Conservation (phyloP, 805 yeast species). For the Hanseniaspora singularis region DNA sequence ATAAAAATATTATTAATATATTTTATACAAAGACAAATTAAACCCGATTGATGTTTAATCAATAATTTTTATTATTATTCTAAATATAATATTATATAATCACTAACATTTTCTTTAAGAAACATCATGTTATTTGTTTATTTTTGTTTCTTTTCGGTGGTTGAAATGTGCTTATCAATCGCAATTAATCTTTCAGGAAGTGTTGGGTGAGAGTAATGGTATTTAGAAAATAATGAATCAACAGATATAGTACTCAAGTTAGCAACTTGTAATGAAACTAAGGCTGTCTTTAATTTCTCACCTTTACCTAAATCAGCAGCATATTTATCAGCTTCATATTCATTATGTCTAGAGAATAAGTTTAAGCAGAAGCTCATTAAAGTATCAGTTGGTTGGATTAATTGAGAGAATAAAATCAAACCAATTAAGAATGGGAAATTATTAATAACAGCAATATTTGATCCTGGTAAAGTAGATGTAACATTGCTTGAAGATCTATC, state of each 20-base stretch:
- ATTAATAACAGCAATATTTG: conserved; percentile 22
- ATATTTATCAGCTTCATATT: conserved; percentile 84
- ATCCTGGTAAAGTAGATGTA: conserved; percentile 15
- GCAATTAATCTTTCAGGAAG: conserved; percentile 79
- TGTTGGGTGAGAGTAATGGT: conserved; percentile 85
- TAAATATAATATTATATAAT: too few species aligned
- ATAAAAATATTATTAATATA: too few species aligned
- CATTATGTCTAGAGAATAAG: conserved; percentile 69
- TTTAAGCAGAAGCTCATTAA: conserved; percentile 54
- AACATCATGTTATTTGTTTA: background rate
- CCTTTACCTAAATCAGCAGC: conserved; percentile 68
- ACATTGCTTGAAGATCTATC: conserved; percentile 15
- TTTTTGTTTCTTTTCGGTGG: conserved; percentile 18
- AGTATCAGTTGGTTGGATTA: conserved; percentile 67
- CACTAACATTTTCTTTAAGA: too few species aligned
- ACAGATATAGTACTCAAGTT: conserved; percentile 80
- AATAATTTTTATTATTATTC: too few species aligned
- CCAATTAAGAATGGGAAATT: conserved; percentile 71
- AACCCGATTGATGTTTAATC: too few species aligned
- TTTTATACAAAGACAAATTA: too few species aligned
- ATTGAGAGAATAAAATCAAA: conserved; percentile 63
- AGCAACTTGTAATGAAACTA: conserved; percentile 64
- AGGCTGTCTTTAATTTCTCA: conserved; percentile 52
- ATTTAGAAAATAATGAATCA: conserved; percentile 79
- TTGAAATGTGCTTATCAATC: conserved; percentile 32